These are phyloP conservation scores for Aspergillus terreus DNA, from an alignment of 2,329 filamentous ascomycete species.

Conservation along the genomic window DNA sequence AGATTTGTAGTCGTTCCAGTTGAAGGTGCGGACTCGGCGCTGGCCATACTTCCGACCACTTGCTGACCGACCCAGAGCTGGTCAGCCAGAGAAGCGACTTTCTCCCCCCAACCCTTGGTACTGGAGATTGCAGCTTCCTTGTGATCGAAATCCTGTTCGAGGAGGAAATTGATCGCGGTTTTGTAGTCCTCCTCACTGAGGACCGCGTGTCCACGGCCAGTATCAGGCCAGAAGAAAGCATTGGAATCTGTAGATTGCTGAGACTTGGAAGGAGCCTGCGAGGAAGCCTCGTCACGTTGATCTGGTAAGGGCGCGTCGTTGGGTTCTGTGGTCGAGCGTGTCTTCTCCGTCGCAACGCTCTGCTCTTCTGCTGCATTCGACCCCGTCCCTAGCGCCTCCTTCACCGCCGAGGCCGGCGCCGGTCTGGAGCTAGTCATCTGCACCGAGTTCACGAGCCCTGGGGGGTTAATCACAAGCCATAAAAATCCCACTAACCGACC, in stretches of 20 bases:
- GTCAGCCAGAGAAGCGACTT: conserved; percentile 38
- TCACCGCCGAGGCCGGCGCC: neutral
- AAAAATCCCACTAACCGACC: conserved; percentile 90
- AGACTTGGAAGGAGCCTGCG: neutral
- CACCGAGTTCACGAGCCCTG: conserved; percentile 39
- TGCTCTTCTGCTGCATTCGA: too few species aligned
- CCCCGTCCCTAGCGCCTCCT: neutral
- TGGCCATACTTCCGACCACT: conserved; percentile 28
- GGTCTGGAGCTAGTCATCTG: conserved; percentile 27
- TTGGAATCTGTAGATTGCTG: conserved; percentile 15
- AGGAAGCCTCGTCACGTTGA: neutral
- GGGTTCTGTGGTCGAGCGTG: neutral
- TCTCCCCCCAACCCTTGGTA: conserved; percentile 39
- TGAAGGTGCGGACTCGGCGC: conserved; percentile 11
- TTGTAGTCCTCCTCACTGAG: conserved; percentile 40
- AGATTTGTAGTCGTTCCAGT: conserved; percentile 18
- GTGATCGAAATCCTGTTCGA: conserved; percentile 42
- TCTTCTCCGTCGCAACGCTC: too few species aligned
- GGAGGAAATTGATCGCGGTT: conserved; percentile 34
- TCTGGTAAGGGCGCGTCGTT: neutral
- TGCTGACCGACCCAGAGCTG: conserved; percentile 33
- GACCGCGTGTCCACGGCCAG: conserved; percentile 32
- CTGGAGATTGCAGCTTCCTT: conserved; percentile 35
- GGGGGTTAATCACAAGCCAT: conserved; percentile 79
- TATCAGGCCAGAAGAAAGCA: conserved; percentile 33